Base-by-base conservation (phyloP, 1,139 yeast species). In the Kodamaea plutei region DNA sequence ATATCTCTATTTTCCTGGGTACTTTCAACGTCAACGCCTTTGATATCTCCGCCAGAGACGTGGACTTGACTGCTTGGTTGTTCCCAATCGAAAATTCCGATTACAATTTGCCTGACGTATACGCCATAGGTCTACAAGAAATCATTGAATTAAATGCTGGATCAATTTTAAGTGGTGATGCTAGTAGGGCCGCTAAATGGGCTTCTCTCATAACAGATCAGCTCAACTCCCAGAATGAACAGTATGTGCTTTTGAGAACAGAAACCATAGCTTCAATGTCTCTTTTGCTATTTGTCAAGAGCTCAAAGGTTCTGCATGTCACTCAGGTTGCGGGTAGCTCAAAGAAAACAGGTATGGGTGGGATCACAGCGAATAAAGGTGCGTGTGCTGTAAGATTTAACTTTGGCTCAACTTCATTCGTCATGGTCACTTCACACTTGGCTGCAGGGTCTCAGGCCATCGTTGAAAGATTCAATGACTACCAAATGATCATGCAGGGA, bases 391-490 rank as follows among this genome's bases (percentile, higher is more conserved):
- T 87, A 2, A 76, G 94, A 41, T 79, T 87, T 49, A 71, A 73
- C 25, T 85, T 71, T 54, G 87, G 93, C 1, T 76, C 79, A 31
- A 84, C 95, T 0, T 75, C 79, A 16, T 71, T 93, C 43, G 88
- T 93, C 37, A 73, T 89, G 42, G 64, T 93, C n/a, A 87, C 88
- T 4, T 83, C 96, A 1, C 98, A 93, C 61, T 66, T 93, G 43
- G 96, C 98, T 2, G 98, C 98, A 0, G 99, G 98, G 0, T 64
- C 78, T 30, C 76, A 75, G 40, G 93, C 93, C 40, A 73, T 77
- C 6, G 85, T 83, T 21, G 98, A 93, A 54, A 69, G 98, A 35
- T 91, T 79, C 48, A 84, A 82, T 46, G 96, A 93, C 51, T 93
- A 79, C 56, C 79, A 82, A 46, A 81, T 94, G 0, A 79, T 91